Conservation (phyloP, 257 asterid species). For the Ophiorrhiza pumila region DNA sequence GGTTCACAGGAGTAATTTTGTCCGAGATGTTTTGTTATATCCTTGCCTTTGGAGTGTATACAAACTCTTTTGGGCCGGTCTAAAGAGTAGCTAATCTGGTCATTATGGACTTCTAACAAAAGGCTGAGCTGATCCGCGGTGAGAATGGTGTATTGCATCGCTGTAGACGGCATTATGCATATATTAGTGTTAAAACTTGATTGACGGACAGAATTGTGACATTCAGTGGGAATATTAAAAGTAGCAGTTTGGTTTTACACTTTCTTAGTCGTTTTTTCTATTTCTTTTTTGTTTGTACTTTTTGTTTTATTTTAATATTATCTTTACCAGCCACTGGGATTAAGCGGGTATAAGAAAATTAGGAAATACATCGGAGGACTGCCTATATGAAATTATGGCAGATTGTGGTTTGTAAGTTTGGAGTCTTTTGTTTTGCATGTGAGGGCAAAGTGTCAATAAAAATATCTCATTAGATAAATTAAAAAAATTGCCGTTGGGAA, state of each 20-base stretch:
- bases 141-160: background rate
- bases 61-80: constrained; percentile 4
- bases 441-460: too few relatives aligned
- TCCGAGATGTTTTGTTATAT: background rate
- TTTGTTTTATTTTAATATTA: background rate
- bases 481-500: too few relatives aligned
- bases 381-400: too few relatives aligned
- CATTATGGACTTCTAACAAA: background rate
- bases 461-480: too few relatives aligned
- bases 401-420: too few relatives aligned
- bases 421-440: too few relatives aligned
- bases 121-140: background rate
- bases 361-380: too few relatives aligned
- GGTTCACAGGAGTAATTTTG: background rate
- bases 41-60: background rate
- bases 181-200: background rate
- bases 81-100: background rate
- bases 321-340: too few relatives aligned
- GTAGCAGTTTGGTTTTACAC: background rate
- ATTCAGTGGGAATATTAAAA: background rate
- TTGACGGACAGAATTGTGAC: background rate
- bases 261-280: too few relatives aligned
- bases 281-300: background rate
- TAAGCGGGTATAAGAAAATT: too few relatives aligned
- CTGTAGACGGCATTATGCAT: background rate